Conservation (phyloP, 129 eudicot species). For the Kitagawia praeruptora region DNA sequence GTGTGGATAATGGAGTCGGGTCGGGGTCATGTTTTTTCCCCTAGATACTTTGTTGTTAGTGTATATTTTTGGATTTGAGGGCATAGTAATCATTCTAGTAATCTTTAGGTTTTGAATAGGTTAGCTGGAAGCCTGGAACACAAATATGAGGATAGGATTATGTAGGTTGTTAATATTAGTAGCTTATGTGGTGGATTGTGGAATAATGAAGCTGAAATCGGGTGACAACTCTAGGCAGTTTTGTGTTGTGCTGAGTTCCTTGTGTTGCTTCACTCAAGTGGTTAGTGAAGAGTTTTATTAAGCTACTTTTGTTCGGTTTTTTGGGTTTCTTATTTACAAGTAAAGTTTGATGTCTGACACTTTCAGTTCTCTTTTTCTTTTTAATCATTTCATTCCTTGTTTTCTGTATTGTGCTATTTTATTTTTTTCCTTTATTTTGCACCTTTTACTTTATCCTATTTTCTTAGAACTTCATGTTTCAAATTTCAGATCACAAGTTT, state of each 20-base stretch:
- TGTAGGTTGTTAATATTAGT: not conserved
- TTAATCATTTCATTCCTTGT: not conserved
- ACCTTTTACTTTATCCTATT: conserved; percentile 1
- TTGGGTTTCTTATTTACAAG: not conserved
- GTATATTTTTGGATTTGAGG: too few relatives aligned
- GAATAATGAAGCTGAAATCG: not conserved
- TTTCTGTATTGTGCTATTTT: not conserved
- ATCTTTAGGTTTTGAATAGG: not conserved
- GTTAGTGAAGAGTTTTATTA: not conserved
- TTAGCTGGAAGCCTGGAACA: not conserved
- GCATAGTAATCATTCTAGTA: too few relatives aligned
- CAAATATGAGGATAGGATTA: not conserved
- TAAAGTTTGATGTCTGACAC: not conserved
- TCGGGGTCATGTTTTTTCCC: too few relatives aligned
- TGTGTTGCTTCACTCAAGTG: not conserved
- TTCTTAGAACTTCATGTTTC: not conserved
- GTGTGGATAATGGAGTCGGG: not conserved
- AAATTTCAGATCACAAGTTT: conserved; percentile 47
- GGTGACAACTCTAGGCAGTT: not conserved
- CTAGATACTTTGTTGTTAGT: too few relatives aligned
- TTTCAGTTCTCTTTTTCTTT: not conserved
- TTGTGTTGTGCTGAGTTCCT: not conserved
- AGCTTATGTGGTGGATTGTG: not conserved
- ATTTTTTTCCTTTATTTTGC: not conserved
- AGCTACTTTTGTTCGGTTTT: not conserved